phyloP scores from a whole-genome alignment of 352 stramenopile genomes.

The Hyaloperonospora brassicae region DNA sequence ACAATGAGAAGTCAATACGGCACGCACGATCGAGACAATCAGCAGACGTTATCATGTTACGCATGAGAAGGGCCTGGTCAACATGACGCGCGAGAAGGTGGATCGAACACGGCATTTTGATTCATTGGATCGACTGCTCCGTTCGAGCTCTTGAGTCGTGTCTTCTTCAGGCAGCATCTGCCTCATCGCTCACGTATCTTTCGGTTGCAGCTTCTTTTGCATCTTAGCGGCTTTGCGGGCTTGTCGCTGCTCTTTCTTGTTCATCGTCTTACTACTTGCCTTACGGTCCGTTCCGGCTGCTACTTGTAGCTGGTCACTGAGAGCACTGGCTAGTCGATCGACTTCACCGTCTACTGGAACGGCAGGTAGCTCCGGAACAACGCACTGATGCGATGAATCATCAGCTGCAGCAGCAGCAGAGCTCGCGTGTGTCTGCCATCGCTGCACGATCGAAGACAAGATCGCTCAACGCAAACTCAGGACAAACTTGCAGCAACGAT shows the following conservation, averaged over 20 bases:
- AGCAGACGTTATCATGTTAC: neutral
- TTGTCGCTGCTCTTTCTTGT: slow-evolving; percentile 44
- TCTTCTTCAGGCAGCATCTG: too few species aligned
- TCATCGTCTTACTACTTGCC: slow-evolving; percentile 16
- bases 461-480: slow-evolving; percentile 6
- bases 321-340: slow-evolving; percentile 11
- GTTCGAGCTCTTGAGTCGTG: too few species aligned
- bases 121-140: too few species aligned
- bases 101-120: too few species aligned
- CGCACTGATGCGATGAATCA: slow-evolving; percentile 2
- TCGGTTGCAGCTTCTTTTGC: slow-evolving; percentile 11
- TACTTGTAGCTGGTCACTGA: slow-evolving; percentile 22
- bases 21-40: neutral
- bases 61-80: too few species aligned
- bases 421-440: slow-evolving; percentile 23
- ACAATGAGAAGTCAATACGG: neutral
- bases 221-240: slow-evolving; percentile 17
- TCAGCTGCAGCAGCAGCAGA: neutral
- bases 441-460: slow-evolving; percentile 9
- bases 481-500: slow-evolving; percentile 2
- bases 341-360: slow-evolving; percentile 7
- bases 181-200: too few species aligned
- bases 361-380: slow-evolving; percentile 12
- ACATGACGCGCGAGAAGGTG: too few species aligned
- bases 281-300: slow-evolving; percentile 7